phyloP scores from a whole-genome alignment of 805 yeast genomes.

The Jamesozyma spencerorum region DNA sequence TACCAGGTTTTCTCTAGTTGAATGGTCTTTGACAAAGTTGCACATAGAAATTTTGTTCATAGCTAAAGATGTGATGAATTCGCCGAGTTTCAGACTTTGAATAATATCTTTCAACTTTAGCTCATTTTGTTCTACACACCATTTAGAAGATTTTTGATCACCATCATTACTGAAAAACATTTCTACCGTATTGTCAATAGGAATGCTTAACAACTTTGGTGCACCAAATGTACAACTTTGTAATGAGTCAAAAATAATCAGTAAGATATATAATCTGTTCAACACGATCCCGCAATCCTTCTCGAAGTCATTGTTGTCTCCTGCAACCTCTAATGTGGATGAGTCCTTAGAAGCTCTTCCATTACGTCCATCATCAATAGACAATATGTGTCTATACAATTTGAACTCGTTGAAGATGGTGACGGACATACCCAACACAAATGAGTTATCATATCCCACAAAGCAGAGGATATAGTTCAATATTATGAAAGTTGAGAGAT shows the following conservation, averaged over 20 bases:
- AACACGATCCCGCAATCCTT: conserved; percentile 28
- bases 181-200: conserved; percentile 14
- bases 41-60: conserved; percentile 20
- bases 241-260: conserved; percentile 43
- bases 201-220: conserved; percentile 29
- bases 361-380: conserved; percentile 2
- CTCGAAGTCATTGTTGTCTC: conserved; percentile 22
- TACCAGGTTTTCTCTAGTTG: background rate
- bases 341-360: background rate
- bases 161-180: conserved; percentile 9
- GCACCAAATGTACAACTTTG: conserved; percentile 45
- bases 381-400: conserved; percentile 33
- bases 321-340: conserved; percentile 1
- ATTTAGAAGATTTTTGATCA: conserved; percentile 6
- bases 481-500: conserved; percentile 33
- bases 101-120: conserved; percentile 15
- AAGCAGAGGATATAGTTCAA: conserved; percentile 49
- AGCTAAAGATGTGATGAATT: conserved; percentile 17
- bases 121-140: conserved; percentile 25
- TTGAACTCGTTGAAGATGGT: conserved; percentile 52
- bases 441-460: conserved; percentile 51
- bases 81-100: conserved; percentile 22
- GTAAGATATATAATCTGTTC: conserved; percentile 39
- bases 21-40: background rate
- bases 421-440: conserved; percentile 45